phyloP scores from a whole-genome alignment of 768 basidiomycete species.

The Naganishia antarctica region DNA sequence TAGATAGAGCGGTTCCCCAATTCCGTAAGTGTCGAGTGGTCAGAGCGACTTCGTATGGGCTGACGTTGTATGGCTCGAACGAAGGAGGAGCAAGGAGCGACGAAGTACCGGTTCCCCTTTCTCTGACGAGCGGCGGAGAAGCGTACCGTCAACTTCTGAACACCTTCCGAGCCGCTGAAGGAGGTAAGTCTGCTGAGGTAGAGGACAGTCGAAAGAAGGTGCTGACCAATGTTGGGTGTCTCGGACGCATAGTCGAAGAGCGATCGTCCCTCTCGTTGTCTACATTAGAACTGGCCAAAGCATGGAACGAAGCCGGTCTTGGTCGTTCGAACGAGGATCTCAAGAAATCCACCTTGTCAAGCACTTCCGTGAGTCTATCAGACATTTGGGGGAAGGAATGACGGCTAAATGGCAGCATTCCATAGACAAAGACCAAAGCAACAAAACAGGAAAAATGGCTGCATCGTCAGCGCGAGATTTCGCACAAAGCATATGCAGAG shows the following conservation, averaged over 20 bases:
- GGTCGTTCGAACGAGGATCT: neutral
- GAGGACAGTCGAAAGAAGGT: no score
- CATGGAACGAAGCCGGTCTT: conserved; percentile 3
- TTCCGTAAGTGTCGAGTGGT: neutral
- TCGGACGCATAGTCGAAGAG: neutral
- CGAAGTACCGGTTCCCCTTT: neutral
- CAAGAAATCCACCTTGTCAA: neutral
- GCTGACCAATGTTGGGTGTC: no score
- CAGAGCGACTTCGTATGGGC: neutral
- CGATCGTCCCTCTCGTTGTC: neutral
- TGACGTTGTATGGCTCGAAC: neutral
- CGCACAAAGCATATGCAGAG: conserved; percentile 18
- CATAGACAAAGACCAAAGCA: conserved; percentile 9
- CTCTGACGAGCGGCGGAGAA: neutral
- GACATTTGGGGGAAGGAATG: neutral
- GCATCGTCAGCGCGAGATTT: conserved; percentile 11
- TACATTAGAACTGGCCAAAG: conserved; percentile 5
- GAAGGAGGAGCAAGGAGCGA: conserved; percentile 4
- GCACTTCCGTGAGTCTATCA: neutral
- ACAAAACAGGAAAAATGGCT: conserved; percentile 14
- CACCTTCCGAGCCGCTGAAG: conserved; percentile 6
- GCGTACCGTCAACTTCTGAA: conserved; percentile 6
- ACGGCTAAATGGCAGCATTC: no score
- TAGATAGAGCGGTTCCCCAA: neutral
- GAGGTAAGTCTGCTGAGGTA: neutral